These are phyloP conservation scores for Furcasterigmium sp. DNA, from an alignment of 2,329 filamentous ascomycete genomes.

Conservation along the genomic window DNA sequence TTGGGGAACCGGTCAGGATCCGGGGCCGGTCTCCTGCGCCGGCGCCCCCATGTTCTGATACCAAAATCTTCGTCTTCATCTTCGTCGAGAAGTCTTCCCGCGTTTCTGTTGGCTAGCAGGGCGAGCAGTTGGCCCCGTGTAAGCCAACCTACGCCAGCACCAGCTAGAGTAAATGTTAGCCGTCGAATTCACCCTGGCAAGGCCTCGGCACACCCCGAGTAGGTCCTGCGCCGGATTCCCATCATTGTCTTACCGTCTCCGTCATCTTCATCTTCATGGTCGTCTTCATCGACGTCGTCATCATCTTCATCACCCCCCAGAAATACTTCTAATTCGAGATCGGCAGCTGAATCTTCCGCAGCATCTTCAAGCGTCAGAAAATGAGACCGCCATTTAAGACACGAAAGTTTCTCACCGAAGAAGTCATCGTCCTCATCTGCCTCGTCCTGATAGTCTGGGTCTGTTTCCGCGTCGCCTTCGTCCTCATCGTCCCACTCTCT, in stretches of 20 bases:
- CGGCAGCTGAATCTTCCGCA: conserved; percentile 22
- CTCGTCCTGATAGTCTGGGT: conserved; percentile 23
- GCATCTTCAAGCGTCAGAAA: conserved; percentile 14
- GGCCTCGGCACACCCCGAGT: conserved; percentile 4
- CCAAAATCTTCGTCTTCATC: conserved; percentile 28
- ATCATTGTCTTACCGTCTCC: conserved; percentile 16
- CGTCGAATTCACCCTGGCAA: conserved; percentile 16
- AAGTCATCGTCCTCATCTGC: conserved; percentile 46
- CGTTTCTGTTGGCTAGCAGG: conserved; percentile 30
- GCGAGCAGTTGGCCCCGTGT: conserved; percentile 32
- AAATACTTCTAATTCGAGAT: conserved; percentile 16
- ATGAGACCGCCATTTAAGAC: neutral
- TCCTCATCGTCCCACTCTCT: neutral
- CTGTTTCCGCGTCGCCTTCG: conserved; percentile 31
- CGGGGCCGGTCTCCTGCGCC: conserved; percentile 32
- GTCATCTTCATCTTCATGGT: conserved; percentile 15
- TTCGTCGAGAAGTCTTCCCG: conserved; percentile 27
- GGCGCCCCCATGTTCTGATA: conserved; percentile 26
- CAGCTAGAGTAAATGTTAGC: conserved; percentile 24
- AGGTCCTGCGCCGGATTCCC: no score
- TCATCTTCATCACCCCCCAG: conserved; percentile 13
- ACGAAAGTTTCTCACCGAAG: conserved; percentile 28
- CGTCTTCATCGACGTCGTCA: conserved; percentile 15
- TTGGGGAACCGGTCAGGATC: conserved; percentile 67
- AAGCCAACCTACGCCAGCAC: conserved; percentile 21